Base-by-base conservation (phyloP, 2,329 filamentous ascomycete genomes). In the Alternaria alternata region DNA sequence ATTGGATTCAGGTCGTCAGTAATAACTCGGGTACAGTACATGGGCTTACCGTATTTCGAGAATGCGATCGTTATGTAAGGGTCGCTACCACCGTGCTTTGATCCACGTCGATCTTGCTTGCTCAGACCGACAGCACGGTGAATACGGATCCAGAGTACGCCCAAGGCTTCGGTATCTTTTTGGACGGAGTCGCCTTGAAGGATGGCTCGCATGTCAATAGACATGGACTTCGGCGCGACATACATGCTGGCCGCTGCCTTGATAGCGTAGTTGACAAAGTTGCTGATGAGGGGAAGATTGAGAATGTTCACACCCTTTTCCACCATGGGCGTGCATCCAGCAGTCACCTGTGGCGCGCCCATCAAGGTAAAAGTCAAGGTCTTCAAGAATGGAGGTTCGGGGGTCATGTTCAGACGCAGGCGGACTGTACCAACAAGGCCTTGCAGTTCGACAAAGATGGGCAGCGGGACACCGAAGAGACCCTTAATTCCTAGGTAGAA, bases 231-330 rank as follows among this genome's bases (percentile, higher is more conserved):
- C 8, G 94, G 94, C 2, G 94, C 94, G 26, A 97, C 93, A 65
- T 97, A 97, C 86, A 97, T 78, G 74, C 89, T 91, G 3, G 91
- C 91, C 0, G 94, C 93, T 0, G 95, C 89, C 38, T 89, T 89
- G 69, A 98, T 96, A 5, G 94, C 93, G 81, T 94, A 97, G 79
- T 97, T 97, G 78, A 97, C 94, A 74, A 99, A 98, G 71, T 96
- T 96, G 14, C 92, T 96, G 70, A 98, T 97, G 38, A 98, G 79
- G 0, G 94, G 94, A 9, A 98, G 82, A 69, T 98, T 97, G 26
- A 98, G 82, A 46, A 98, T 88, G 68, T 98, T 98, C 62, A 96
- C 89, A 2, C 93, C 94, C 66, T 88, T 90, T 75, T 95, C 88
- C n/a, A 97, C 79, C 90, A 98, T 95, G 0, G 95, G 95, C 14